phyloP scores from a whole-genome alignment of 805 yeast species.

The Lipomyces spencermartinsiae region DNA sequence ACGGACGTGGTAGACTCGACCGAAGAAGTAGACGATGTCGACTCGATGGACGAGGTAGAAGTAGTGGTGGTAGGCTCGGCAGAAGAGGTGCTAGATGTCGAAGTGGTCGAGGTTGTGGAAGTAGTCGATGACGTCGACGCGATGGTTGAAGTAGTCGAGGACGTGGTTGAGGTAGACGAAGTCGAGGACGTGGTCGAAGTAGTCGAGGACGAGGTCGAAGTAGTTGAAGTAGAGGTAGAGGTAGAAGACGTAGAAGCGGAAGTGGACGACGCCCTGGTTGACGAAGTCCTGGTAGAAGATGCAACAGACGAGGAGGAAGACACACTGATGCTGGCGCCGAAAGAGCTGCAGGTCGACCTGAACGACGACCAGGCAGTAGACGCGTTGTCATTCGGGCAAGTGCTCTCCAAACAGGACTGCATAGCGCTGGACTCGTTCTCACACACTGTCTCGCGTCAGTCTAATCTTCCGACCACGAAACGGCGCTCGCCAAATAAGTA shows the following conservation, averaged over 20 bases:
- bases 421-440: constrained; percentile 59
- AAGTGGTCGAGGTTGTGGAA: constrained; percentile 24
- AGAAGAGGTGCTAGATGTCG: constrained; percentile 30
- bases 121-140: constrained; percentile 41
- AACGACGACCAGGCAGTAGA: constrained; percentile 67
- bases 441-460: constrained; percentile 52
- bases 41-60: constrained; percentile 28
- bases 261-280: constrained; percentile 29
- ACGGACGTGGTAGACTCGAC: constrained; percentile 32
- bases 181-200: constrained; percentile 15
- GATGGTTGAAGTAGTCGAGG: constrained; percentile 41
- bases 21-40: constrained; percentile 41
- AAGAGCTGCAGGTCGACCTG: constrained; percentile 42
- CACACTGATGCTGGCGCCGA: constrained; percentile 20
- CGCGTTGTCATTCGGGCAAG: constrained; percentile 70
- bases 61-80: constrained; percentile 37
- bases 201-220: constrained; percentile 23
- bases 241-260: constrained; percentile 33
- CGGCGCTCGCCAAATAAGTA: neutral
- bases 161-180: constrained; percentile 37
- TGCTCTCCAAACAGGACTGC: constrained; percentile 65
- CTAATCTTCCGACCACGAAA: neutral
- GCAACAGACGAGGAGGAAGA: constrained; percentile 20
- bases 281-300: constrained; percentile 18
- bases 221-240: constrained; percentile 8